Evolutionary conservation across 352 stramenopile genomes (phyloP), one percentile per base, ranked within the genome.

Genomic region (Phytophthora sp.): DNA sequence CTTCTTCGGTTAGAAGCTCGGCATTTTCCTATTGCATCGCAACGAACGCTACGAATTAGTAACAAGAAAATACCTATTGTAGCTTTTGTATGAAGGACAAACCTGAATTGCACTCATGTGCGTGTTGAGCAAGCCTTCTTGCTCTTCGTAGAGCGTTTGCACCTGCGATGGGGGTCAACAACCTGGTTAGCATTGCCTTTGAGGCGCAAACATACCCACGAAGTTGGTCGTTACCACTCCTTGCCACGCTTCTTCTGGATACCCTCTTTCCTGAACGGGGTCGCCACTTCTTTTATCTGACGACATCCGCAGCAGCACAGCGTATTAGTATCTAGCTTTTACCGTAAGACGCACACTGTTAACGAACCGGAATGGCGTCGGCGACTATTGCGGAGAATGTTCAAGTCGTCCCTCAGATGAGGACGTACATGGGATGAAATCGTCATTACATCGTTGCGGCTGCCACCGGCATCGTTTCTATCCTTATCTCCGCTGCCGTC

Each of bases 41-140:
- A 24, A 44, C 27, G 12, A 59, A 41, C 18, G 27, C 49, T 8
- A 57, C 0, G 0, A 27, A n/a, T 60, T 47, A 63, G 51, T 13
- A 18, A 44, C n/a, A 4, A 29, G 15, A 12, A n/a, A 39, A 23
- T 7, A 8, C 26, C n/a, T 8, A 23, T 23, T 4, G 31, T 15
- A 45, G 21, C 11, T 5, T 23, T 29, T 41, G 5, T 4, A 30
- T 33, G 11, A 9, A 38, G 8, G 4, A 26, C 57, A 31, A 64
- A 96, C 91, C 82, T 97, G 92, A 62, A 98, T 98, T 29, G 93
- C 90, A 39, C 80, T 95, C 96, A 99, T 99, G 80, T 99, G 97
- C 16, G 93, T 73, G 54, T 98, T 98, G 39, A 99, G 74, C 30
- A 99, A 71, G 8, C 86, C 80, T 66, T 99, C 97, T 82, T 99